Evolutionary conservation across 1,139 yeast genomes (phyloP), one percentile per base, ranked within the genome.

Genomic region (Meyerozyma elateridarum): DNA sequence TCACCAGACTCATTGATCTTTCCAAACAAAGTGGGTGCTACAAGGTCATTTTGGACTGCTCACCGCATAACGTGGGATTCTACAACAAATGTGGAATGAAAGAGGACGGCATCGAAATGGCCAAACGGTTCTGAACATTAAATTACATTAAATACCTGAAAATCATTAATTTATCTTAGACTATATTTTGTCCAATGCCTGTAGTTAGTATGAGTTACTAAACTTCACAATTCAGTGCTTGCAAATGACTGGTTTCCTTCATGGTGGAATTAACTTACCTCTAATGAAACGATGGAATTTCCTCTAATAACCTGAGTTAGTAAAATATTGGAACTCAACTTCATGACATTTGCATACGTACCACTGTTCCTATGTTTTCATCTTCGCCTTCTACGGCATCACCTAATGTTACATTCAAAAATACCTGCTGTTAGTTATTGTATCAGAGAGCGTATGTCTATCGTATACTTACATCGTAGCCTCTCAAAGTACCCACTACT

Each of bases 41-140:
- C 59, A 91, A 91, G 62, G 80, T 85, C 11, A 84, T 91, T 32
- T 67, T 91, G 50, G 97, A 93, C 59, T 91, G 98, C 57, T 81
- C 85, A 31, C 79, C 76, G 14, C 75, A 77, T 37, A 91, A 91
- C 51, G 82, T 78, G 22, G 81, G 76, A 2, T 91, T 91, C 59
- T 91, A 91, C 54, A 85, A 87, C 48, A 91, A 88, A 59, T 93
- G 98, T 63, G 85, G 85, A 1, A 72, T 69, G 47, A 51, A 49
- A 14, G 59, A 68, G 34, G 82, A 78, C 22, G 96, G 96, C 5
- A 63, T 77, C 26, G 93, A 85, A 54, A 88, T 88, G 96, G 47
- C 45, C 29, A 52, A 45, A 33, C 49, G 68, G 29, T 59, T 54
- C 38, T 37, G 25, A 40, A 13, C 9, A 12, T 21, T 29, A 19